Evolutionary conservation across 176 grass and related monocot species (phyloP).

Genomic region (Olyra latifolia): DNA sequence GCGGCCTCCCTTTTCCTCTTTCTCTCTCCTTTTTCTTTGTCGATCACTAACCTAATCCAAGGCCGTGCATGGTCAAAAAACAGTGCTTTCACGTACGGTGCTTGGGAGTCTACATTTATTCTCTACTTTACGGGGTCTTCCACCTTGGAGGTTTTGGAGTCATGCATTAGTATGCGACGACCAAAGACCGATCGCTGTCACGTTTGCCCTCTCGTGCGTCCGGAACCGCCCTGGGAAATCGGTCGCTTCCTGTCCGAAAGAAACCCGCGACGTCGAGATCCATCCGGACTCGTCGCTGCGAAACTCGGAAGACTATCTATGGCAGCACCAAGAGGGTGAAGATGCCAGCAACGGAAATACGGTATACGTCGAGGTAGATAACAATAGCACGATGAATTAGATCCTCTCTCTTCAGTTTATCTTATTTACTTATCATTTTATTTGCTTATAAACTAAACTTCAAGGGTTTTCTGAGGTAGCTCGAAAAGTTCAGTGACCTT

Average conservation of each 20-base stretch:
- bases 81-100: background rate
- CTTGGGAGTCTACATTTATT: background rate
- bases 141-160: background rate
- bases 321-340: too few relatives aligned
- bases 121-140: background rate
- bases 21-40: too few relatives aligned
- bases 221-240: constrained; percentile 9
- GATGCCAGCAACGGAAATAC: too few relatives aligned
- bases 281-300: background rate
- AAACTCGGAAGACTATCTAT: background rate
- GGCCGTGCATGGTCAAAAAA: background rate
- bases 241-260: background rate
- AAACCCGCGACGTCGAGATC: background rate
- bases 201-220: background rate
- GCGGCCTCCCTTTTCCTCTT: too few relatives aligned
- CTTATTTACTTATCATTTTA: too few relatives aligned
- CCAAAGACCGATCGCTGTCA: background rate
- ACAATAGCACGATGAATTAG: too few relatives aligned
- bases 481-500: too few relatives aligned
- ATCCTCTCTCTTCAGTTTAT: too few relatives aligned
- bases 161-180: background rate
- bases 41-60: background rate
- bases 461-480: too few relatives aligned
- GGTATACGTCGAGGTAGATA: too few relatives aligned
- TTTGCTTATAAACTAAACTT: too few relatives aligned